Conservation (phyloP, 1,139 yeast genomes). For the Yamadazyma oceani region DNA sequence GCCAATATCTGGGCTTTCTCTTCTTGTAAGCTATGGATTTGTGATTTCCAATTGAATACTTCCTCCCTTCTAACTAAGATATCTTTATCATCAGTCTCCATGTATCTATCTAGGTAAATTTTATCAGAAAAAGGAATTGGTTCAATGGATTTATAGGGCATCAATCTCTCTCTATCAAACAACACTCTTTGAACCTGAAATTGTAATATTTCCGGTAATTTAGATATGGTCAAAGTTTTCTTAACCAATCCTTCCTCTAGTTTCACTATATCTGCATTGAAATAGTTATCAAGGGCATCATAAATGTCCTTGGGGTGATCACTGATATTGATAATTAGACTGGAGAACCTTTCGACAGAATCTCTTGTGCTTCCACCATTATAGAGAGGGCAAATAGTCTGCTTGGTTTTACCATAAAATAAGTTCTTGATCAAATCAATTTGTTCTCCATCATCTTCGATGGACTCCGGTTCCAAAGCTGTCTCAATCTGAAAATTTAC, state of each 20-base stretch:
- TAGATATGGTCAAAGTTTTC: constrained; percentile 67
- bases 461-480: constrained; percentile 67
- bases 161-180: constrained; percentile 70
- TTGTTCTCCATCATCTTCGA: constrained; percentile 81
- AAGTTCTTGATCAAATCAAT: constrained; percentile 72
- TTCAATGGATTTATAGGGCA: constrained; percentile 80
- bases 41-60: constrained; percentile 63
- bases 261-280: constrained; percentile 70
- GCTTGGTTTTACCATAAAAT: constrained; percentile 69
- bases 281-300: constrained; percentile 85
- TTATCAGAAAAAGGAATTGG: constrained; percentile 79
- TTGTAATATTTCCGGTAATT: constrained; percentile 80
- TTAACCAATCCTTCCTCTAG: constrained; percentile 75
- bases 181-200: constrained; percentile 92
- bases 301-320: constrained; percentile 87
- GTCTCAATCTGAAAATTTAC: constrained; percentile 91
- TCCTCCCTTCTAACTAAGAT: constrained; percentile 56
- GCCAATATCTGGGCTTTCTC: constrained; percentile 42
- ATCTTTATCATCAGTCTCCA: constrained; percentile 66
- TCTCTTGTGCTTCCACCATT: constrained; percentile 57
- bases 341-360: constrained; percentile 75
- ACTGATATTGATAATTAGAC: constrained; percentile 79
- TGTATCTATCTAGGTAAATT: constrained; percentile 82
- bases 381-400: constrained; percentile 37
- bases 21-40: constrained; percentile 44